Evolutionary conservation across 1,284 basidiomycete genomes (phyloP).

Genomic region (Sanghuangporus sanghuang): DNA sequence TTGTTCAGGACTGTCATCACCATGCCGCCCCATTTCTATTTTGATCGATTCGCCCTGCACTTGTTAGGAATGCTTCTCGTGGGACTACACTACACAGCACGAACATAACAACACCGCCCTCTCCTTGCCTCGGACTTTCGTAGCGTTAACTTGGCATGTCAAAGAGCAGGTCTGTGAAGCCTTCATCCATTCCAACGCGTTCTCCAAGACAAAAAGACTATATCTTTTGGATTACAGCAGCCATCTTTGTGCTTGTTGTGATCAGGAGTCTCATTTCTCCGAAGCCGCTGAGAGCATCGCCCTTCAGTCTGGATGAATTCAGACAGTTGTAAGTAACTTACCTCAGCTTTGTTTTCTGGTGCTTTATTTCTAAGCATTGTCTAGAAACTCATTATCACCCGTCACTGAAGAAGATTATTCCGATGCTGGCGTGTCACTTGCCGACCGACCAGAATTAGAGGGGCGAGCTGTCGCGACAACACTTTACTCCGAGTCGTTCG

Average conservation of each 20-base stretch:
- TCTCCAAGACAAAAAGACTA: not conserved
- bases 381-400: constrained; percentile 2
- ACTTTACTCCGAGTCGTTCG: constrained; percentile 39
- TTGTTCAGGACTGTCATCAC: too few species aligned
- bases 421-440: not conserved
- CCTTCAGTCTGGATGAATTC: constrained; percentile 23
- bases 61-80: not conserved
- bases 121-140: not conserved
- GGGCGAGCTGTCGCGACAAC: constrained; percentile 36
- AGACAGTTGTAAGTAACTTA: constrained; percentile 24
- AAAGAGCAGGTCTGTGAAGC: not conserved
- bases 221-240: not conserved
- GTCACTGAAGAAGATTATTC: not conserved
- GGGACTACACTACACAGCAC: too few species aligned
- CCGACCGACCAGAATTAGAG: constrained; percentile 8
- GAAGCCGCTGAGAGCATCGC: not conserved
- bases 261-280: not conserved
- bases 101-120: not conserved
- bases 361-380: not conserved
- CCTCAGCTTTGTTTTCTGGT: not conserved
- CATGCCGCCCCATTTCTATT: too few species aligned
- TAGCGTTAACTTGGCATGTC: not conserved
- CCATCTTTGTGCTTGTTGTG: not conserved
- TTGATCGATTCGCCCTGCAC: not conserved
- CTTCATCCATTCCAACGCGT: not conserved